Evolutionary conservation across 225 moss, liverwort and hornwort genomes (phyloP), one percentile per base, ranked within the genome.

Genomic region (Asterella californica): DNA sequence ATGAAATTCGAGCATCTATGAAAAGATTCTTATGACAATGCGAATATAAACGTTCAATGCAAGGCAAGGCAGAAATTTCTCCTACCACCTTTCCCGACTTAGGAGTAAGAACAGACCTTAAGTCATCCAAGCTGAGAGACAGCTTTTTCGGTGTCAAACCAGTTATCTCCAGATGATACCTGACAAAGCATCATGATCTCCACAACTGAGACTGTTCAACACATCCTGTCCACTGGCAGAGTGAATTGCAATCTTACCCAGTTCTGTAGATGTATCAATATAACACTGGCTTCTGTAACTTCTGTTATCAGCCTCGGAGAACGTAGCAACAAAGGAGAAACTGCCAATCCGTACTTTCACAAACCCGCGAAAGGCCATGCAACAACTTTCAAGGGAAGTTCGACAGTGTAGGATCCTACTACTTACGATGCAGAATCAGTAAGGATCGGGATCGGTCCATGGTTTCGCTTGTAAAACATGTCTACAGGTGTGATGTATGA

Each of bases 381-480:
- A 12, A 47, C 72, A 64, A 15, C 68, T 49, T 18, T 12, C 24
- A 80, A 11, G 11, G 24, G 24, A 34, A 42, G 36, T 62, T 38
- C 30, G 34, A 76, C 70, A 24, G 67, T n/a, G 53, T 63, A 71
- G 47, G n/a, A 61, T 71, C n/a, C 71, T 47, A 76, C 27, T 37
- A 48, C 82, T 29, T 80, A 90, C 86, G 46, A 18, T 7, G 77
- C 24, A 72, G 81, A 61, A 78, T 90, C 80, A 5, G 71, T 65
- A 47, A 90, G 79, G 19, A 88, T 22, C 9, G 92, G 91, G 71
- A 91, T 90, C 30, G 94, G 91, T 38, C 92, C 96, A 86, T 96
- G 96, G 81, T 92, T 96, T 74, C 88, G 88, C 89, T 94, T 92
- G 81, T 91, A 96, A 81, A 92, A 96, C 15, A 87, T 79, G 45